Conservation (phyloP, 208 protist genomes). For the Leishmania mexicana region DNA sequence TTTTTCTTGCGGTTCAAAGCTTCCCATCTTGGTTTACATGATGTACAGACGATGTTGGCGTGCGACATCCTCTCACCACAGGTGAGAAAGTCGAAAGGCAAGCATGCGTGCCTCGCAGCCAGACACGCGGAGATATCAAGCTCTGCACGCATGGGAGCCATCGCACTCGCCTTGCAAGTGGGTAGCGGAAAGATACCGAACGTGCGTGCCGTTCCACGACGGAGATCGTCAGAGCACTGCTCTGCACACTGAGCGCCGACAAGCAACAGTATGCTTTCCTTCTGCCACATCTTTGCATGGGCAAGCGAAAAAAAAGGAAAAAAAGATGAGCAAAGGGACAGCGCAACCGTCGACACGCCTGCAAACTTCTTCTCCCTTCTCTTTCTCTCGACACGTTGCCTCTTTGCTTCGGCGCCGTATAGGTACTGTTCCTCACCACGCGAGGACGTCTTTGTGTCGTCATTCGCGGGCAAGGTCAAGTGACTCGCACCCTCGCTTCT, state of each 20-base stretch:
- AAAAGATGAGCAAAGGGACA: neutral
- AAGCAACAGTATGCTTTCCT: neutral
- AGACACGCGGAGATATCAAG: neutral
- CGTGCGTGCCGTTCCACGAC: neutral
- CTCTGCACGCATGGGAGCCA: constrained; percentile 3
- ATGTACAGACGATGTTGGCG: neutral
- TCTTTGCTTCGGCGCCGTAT: neutral
- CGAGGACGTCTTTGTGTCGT: neutral
- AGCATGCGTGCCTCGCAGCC: neutral
- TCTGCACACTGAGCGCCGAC: neutral
- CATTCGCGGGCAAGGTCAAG: neutral
- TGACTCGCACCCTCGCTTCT: neutral
- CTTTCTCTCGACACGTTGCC: neutral
- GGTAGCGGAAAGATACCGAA: neutral
- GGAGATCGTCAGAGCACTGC: neutral
- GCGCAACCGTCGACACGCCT: neutral
- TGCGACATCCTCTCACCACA: neutral
- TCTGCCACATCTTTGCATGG: neutral
- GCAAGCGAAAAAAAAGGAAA: neutral
- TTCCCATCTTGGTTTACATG: neutral
- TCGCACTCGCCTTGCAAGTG: neutral
- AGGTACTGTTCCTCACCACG: neutral
- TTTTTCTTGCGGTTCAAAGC: no score
- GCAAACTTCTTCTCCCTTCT: neutral
- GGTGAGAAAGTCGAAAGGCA: neutral